A percentile compares a stretch with the other conserved stretches of the same genome.
Conservation (phyloP, 192 early-diverging fungal species). For the Entomortierella parvispora region DNA sequence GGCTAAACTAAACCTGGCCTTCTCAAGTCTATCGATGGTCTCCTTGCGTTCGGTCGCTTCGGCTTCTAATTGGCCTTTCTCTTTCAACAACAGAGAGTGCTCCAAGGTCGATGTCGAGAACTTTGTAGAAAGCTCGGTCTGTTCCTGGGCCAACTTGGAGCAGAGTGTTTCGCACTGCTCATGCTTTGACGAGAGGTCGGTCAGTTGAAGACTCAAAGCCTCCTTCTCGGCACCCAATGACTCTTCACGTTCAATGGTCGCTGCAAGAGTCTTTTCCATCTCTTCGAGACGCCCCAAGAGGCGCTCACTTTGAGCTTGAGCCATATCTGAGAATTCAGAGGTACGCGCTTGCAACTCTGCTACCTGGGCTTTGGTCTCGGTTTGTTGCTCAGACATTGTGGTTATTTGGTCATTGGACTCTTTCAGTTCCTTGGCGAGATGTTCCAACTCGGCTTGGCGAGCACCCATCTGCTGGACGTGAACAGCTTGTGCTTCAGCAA, state of each 20-base stretch:
- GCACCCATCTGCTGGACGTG: constrained; percentile 12
- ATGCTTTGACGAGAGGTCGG: constrained; percentile 7
- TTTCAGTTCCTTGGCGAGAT: constrained; percentile 41
- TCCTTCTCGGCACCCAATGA: constrained; percentile 34
- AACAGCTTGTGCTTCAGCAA: constrained; percentile 2
- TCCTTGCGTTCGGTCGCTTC: constrained; percentile 3
- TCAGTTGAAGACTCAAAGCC: constrained; percentile 9
- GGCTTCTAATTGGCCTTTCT: constrained; percentile 5
- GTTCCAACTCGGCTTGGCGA: constrained; percentile 39
- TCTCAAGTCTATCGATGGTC: neutral
- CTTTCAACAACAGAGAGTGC: constrained; percentile 13
- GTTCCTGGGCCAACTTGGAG: constrained; percentile 11
- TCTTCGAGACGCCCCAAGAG: constrained; percentile 42
- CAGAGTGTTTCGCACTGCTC: neutral
- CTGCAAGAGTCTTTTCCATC: constrained; percentile 26
- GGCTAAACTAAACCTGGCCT: neutral
- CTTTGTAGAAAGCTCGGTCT: constrained; percentile 17
- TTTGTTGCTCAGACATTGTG: constrained; percentile 25
- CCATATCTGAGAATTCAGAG: constrained; percentile 28
- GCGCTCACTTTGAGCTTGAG: constrained; percentile 18
- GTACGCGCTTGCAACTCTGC: constrained; percentile 31
- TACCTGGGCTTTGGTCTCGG: constrained; percentile 24
- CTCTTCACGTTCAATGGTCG: constrained; percentile 25
- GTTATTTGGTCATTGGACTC: constrained; percentile 42
- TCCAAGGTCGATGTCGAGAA: constrained; percentile 12